Conservation (phyloP, 805 yeast species). For the Kregervanrija fluxuum region DNA sequence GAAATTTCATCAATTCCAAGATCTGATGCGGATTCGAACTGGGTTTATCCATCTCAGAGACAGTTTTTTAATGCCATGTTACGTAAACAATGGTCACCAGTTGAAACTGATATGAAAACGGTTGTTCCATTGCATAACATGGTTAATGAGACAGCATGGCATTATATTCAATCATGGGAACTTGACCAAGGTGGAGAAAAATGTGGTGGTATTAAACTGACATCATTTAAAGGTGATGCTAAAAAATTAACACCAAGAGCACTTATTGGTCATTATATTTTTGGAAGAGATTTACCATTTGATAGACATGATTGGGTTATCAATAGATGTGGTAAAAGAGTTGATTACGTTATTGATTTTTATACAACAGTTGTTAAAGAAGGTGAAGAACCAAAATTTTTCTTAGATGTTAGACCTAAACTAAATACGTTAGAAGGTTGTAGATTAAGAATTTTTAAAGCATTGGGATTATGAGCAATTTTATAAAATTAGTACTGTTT, state of each 20-base stretch:
- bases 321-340: conserved; percentile 71
- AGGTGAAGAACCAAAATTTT: conserved; percentile 54
- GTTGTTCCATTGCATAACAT: conserved; percentile 92
- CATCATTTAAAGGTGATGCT: conserved; percentile 86
- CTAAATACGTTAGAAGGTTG: conserved; percentile 75
- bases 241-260: conserved; percentile 86
- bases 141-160: conserved; percentile 92
- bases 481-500: background rate
- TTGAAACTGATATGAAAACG: conserved; percentile 74
- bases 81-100: conserved; percentile 83
- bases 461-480: conserved; percentile 41
- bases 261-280: conserved; percentile 48
- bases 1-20: conserved; percentile 80
- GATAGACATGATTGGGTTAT: conserved; percentile 96
- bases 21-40: conserved; percentile 57
- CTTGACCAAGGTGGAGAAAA: conserved; percentile 42
- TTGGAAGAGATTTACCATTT: conserved; percentile 74
- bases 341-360: conserved; percentile 92
- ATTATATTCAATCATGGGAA: conserved; percentile 80
- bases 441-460: conserved; percentile 55
- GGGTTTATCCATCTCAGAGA: conserved; percentile 95
- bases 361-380: conserved; percentile 33
- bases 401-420: conserved; percentile 88
- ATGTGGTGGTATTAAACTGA: conserved; percentile 82
- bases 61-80: conserved; percentile 94